Base-by-base conservation (phyloP, 2,329 filamentous ascomycete species). In the Fusarium concolor region DNA sequence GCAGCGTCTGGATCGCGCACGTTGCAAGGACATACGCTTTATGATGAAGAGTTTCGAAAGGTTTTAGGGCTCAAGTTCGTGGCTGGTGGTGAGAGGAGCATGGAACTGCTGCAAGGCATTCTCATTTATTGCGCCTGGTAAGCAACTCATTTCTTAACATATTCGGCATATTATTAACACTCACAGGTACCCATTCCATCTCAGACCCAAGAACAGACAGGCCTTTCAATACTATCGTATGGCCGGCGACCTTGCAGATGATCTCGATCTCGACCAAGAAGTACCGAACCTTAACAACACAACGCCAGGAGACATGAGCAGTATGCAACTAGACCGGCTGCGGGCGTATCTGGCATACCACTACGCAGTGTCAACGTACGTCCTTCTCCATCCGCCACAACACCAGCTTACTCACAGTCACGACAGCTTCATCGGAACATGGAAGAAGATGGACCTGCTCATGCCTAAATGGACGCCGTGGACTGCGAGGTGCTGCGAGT, bases 81-180 rank as follows among this genome's bases (percentile, higher is more conserved):
- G 1, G 80, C 86, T 0, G 81, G 83, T 5, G 86, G 86, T 0
- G 86, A 89, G 77, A 82, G 85, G 56, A 86, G 80, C 14, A 60
- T 89, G 22, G 86, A 89, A 67, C 68, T 89, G 17, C 73, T 89
- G 2, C 84, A 87, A 64, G 86, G 86, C 5, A 75, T 89, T 20
- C 76, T 89, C 26, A 81, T 89, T 8, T 89, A 89, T 63, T 82
- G 85, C 49, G 79, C 82, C 18, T 89, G 87, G 87, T 89, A 75
- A 67, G 79, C 58, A 26, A 5, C 22, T 11, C 7, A 24, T 18
- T 10, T 5, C 8, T 20, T 8, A 5, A 10, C n/a, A 7, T 18
- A 26, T 10, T 10, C 9, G 11, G 5, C 10, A n/a, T 4, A n/a
- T 38, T 5, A 4, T 29, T 64, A 31, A 35, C 14, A 22, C 38